A percentile compares a stretch with the other conserved stretches of the same genome.
Evolutionary conservation across 306 rosid genomes (phyloP).

Genomic region (Begonia masoniana): DNA sequence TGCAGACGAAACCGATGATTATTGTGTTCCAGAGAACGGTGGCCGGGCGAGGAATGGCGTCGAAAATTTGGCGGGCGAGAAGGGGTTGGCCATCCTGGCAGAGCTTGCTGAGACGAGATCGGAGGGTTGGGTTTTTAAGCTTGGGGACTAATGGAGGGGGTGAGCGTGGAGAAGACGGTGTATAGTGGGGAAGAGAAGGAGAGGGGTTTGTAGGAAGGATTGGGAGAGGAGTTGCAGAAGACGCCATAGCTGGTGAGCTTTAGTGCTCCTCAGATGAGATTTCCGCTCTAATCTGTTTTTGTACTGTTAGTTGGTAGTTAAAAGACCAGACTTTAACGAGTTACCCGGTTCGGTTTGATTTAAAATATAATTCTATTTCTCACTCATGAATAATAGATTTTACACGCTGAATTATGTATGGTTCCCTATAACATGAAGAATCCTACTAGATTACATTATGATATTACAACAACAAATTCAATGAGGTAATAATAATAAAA

Average conservation of each 20-base stretch:
- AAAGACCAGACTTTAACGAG: too few species aligned
- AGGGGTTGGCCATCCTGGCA: conserved; percentile 68
- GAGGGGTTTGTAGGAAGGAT: conserved; percentile 1
- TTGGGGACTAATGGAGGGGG: conserved; percentile 12
- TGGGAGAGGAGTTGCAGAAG: conserved; percentile 13
- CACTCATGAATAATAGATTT: too few species aligned
- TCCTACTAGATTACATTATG: neutral
- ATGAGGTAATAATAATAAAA: neutral
- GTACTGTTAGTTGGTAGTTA: too few species aligned
- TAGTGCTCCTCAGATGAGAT: neutral
- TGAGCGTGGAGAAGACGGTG: neutral
- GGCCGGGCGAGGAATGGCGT: conserved; percentile 55
- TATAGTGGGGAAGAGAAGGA: conserved; percentile 1
- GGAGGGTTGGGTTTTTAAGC: conserved; percentile 37
- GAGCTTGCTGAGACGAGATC: conserved; percentile 57
- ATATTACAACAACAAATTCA: conserved; percentile 10
- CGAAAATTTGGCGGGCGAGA: conserved; percentile 65
- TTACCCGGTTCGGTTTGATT: neutral
- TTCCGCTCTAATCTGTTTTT: neutral
- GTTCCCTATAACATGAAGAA: too few species aligned
- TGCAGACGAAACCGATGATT: conserved; percentile 66
- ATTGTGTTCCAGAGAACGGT: conserved; percentile 72
- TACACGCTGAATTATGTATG: too few species aligned
- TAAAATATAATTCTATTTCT: too few species aligned
- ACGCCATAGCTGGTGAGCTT: conserved; percentile 17